Base-by-base conservation (phyloP, 495 filamentous ascomycete genomes). In the Trichocladium antarcticum region DNA sequence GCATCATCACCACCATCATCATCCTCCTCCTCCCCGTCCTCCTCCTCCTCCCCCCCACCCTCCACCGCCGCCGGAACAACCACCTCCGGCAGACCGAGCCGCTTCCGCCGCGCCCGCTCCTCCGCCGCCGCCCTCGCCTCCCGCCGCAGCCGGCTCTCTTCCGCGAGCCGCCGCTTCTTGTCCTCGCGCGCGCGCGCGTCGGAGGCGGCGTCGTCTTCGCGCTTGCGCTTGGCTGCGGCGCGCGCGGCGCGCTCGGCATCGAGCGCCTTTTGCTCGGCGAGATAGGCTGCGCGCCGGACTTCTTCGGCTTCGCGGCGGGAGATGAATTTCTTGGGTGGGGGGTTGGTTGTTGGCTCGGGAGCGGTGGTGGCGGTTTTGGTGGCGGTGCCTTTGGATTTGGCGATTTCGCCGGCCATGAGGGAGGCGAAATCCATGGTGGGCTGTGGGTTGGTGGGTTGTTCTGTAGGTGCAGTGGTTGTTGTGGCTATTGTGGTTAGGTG, bases 381-480 rank as follows among this genome's bases (percentile, higher is more conserved):
- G n/a, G n/a, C n/a, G n/a, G n/a, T n/a, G n/a, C n/a, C n/a, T 65
- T 84, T 85, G 53, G 79, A 71, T 63, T 93, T 87, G 57, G 84
- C 76, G 64, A 96, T 93, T 65, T 94, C 85, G 50, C 83, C 80
- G 57, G 84, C 79, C 85, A 98, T 90, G 35, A 98, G 73, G 9
- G 86, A 75, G 40, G 86, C 87, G 74, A 98, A 96, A 66, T 98
- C 89, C 92, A 98, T 98, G 32, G 37, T 60, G 60, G 70, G 27
- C 27, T 32, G 4, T 32, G 59, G 61, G 49, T 37, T 45, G 47
- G 34, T 8, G 16, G 17, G 34, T 19, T 42, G 28, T 19, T 21
- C 37, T 20, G 17, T 20, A n/a, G n/a, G n/a, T n/a, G n/a, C n/a
- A n/a, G n/a, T n/a, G n/a, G n/a, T n/a, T n/a, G n/a, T n/a, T n/a